A percentile compares a stretch with the other conserved stretches of the same genome.
Evolutionary conservation across 2,329 filamentous ascomycete species (phyloP).

Genomic region (Epichloe baconii): DNA sequence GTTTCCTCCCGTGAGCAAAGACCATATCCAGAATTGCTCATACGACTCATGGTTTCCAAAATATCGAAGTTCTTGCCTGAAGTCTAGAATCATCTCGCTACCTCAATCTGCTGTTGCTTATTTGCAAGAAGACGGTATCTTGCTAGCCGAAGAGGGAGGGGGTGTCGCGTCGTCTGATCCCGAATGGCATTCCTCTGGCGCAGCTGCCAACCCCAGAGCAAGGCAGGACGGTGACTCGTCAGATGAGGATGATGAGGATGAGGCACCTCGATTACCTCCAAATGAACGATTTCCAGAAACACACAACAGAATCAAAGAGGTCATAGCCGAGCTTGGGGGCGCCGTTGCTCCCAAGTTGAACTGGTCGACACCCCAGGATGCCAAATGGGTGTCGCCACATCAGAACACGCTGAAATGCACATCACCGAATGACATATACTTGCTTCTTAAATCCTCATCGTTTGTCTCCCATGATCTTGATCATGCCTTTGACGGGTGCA

Average conservation of each 20-base stretch:
- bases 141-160: conserved; percentile 60
- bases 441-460: conserved; percentile 86
- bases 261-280: conserved; percentile 28
- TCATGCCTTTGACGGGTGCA: conserved; percentile 72
- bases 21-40: conserved; percentile 87
- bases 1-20: conserved; percentile 73
- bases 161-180: conserved; percentile 43
- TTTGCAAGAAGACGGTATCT: conserved; percentile 82
- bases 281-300: conserved; percentile 54
- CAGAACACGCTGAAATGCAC: conserved; percentile 86
- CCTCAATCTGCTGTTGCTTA: conserved; percentile 67
- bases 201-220: conserved; percentile 10
- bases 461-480: conserved; percentile 91
- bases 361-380: conserved; percentile 95
- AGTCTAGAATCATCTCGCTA: conserved; percentile 73
- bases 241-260: conserved; percentile 35
- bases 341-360: conserved; percentile 87
- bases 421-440: conserved; percentile 79
- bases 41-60: conserved; percentile 84
- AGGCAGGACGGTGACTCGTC: conserved; percentile 29
- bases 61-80: conserved; percentile 71
- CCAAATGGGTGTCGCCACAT: conserved; percentile 76
- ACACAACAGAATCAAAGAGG: conserved; percentile 62
- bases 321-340: conserved; percentile 71
- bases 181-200: conserved; percentile 28